Percentiles rank a stretch among this genome's conserved stretches.
These are phyloP conservation scores for Cucumis melo DNA, from an alignment of 306 rosid genomes.

Conservation along the genomic window DNA sequence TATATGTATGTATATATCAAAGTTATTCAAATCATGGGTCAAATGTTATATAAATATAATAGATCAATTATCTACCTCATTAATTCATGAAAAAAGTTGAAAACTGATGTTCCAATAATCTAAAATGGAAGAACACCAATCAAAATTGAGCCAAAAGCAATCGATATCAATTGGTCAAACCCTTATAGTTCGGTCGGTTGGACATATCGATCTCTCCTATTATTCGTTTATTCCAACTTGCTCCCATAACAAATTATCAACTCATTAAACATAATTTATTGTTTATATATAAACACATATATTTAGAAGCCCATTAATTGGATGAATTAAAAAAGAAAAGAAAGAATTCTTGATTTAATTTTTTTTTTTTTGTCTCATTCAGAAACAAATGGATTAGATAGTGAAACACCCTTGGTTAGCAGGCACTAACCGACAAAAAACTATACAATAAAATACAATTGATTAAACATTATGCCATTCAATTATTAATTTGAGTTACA, in stretches of 20 bases:
- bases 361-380: background rate
- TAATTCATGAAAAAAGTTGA: background rate
- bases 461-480: too few relatives aligned
- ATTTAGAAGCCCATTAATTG: background rate
- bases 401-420: background rate
- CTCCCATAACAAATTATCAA: background rate
- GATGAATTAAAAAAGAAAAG: too few relatives aligned
- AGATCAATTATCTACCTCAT: background rate
- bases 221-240: background rate
- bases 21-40: background rate
- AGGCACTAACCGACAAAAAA: too few relatives aligned
- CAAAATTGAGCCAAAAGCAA: background rate
- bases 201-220: background rate
- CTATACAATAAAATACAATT: too few relatives aligned
- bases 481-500: too few relatives aligned
- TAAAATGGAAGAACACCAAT: background rate
- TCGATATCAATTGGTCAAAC: background rate
- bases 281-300: background rate
- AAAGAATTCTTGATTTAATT: background rate
- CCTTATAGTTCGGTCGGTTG: background rate
- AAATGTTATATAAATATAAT: too few relatives aligned
- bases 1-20: too few relatives aligned
- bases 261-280: background rate
- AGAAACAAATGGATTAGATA: background rate
- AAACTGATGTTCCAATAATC: background rate